These are phyloP conservation scores for Fusarium camptoceras DNA, from an alignment of 2,329 filamentous ascomycete species.

Conservation along the genomic window DNA sequence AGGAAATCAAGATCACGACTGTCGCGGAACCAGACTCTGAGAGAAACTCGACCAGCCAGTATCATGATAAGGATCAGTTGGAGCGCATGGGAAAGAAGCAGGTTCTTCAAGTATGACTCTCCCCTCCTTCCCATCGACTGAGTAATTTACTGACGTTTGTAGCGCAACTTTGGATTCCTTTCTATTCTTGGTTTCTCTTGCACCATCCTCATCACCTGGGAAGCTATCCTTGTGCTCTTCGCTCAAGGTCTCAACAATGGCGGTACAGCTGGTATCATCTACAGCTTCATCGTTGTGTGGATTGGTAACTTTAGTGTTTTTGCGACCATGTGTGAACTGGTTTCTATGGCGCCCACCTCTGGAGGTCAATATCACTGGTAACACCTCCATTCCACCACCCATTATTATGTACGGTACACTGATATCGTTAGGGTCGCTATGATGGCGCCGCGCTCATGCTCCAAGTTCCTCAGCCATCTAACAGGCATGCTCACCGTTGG, in stretches of 20 bases:
- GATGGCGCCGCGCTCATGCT: slow-evolving; percentile 59
- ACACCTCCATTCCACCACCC: rapidly evolving
- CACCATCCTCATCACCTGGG: slow-evolving; percentile 66
- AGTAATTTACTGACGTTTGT: neutral
- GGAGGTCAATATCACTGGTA: slow-evolving; percentile 70
- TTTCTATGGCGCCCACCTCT: slow-evolving; percentile 61
- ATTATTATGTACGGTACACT: rapidly evolving
- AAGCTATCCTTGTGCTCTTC: slow-evolving; percentile 53
- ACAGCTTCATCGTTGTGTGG: slow-evolving; percentile 62
- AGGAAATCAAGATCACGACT: slow-evolving; percentile 12
- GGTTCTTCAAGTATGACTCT: slow-evolving; percentile 30
- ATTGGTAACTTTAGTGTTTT: slow-evolving; percentile 59
- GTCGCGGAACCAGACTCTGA: slow-evolving; percentile 38
- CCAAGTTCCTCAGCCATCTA: slow-evolving; percentile 67
- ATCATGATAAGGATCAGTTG: slow-evolving; percentile 44
- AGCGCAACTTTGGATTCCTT: slow-evolving; percentile 63
- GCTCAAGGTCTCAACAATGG: slow-evolving; percentile 58
- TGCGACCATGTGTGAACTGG: slow-evolving; percentile 55
- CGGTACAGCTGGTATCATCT: slow-evolving; percentile 65
- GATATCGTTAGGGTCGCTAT: slow-evolving; percentile 57
- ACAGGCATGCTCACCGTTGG: slow-evolving; percentile 62
- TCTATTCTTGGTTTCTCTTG: slow-evolving; percentile 65
- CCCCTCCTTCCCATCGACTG: rapidly evolving
- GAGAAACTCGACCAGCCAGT: slow-evolving; percentile 18
- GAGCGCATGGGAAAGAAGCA: slow-evolving; percentile 48